phyloP scores from a whole-genome alignment of 768 basidiomycete genomes.

The Phlebiopsis flavidoalba region DNA sequence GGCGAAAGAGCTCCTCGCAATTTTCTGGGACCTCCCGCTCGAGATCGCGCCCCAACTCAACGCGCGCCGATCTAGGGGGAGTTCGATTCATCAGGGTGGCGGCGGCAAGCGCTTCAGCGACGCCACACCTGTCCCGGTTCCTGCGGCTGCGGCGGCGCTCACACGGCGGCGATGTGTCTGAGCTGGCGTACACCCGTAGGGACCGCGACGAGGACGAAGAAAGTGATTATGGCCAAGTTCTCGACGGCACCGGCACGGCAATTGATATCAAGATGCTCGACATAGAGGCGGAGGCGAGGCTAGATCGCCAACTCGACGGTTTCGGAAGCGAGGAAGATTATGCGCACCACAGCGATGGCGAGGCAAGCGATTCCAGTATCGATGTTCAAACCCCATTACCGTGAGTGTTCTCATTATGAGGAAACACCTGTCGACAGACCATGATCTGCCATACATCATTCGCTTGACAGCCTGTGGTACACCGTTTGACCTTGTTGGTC shows the following conservation, averaged over 20 bases:
- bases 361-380: conserved; percentile 29
- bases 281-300: conserved; percentile 19
- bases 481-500: not conserved
- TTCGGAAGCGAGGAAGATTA: conserved; percentile 11
- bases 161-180: not conserved
- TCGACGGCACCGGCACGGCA: conserved; percentile 19
- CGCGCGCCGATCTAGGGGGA: conserved; percentile 6
- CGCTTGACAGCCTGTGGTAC: not conserved
- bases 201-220: conserved; percentile 21
- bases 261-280: conserved; percentile 19
- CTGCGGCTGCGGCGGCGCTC: conserved; percentile 5
- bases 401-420: conserved; percentile 21
- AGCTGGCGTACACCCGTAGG: not conserved
- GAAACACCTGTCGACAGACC: not conserved
- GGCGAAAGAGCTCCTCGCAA: conserved; percentile 22
- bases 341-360: conserved; percentile 14
- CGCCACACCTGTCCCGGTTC: conserved; percentile 7
- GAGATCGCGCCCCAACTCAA: conserved; percentile 17
- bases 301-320: conserved; percentile 22
- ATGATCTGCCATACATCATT: not conserved
- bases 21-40: conserved; percentile 18
- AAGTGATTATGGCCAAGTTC: conserved; percentile 23
- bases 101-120: conserved; percentile 16
- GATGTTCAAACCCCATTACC: conserved; percentile 36
- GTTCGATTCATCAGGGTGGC: not conserved